A percentile compares a stretch with the other conserved stretches of the same genome.
phyloP scores from a whole-genome alignment of 495 filamentous ascomycete species.

The Penicillium crystallinum region DNA sequence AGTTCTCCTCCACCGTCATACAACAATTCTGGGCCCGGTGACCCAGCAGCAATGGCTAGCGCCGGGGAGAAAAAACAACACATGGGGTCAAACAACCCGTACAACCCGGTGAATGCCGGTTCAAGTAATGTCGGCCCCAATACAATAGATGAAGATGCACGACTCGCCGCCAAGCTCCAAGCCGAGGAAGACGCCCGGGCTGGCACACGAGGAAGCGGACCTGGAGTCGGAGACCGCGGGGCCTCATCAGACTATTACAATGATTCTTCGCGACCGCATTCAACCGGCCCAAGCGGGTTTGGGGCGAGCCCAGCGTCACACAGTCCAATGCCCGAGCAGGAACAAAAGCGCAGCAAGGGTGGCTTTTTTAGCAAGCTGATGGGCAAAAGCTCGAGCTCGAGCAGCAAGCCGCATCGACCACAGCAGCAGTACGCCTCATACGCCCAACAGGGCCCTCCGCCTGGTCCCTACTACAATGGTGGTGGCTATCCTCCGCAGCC shows the following conservation, averaged over 20 bases:
- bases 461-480: constrained; percentile 26
- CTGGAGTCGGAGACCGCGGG: constrained; percentile 15
- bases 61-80: constrained; percentile 52
- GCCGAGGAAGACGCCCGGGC: constrained; percentile 72
- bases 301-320: constrained; percentile 20
- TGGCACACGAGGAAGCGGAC: constrained; percentile 12
- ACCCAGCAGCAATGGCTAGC: constrained; percentile 25
- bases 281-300: constrained; percentile 13
- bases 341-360: constrained; percentile 33
- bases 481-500: constrained; percentile 32
- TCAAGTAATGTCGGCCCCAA: constrained; percentile 19
- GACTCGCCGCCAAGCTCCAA: constrained; percentile 70
- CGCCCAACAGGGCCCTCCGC: constrained; percentile 19
- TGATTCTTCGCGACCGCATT: constrained; percentile 19
- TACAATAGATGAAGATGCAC: constrained; percentile 61
- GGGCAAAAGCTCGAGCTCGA: constrained; percentile 33
- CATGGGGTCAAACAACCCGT: constrained; percentile 59
- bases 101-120: constrained; percentile 24
- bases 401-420: constrained; percentile 14
- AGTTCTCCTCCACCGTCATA: constrained; percentile 60
- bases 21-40: constrained; percentile 34
- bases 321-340: constrained; percentile 22
- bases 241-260: constrained; percentile 45
- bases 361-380: constrained; percentile 49
- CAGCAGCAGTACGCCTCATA: constrained; percentile 28